A percentile compares a stretch with the other conserved stretches of the same genome.
Conservation (phyloP, 2,329 filamentous ascomycete genomes). For the Furcasterigmium furcatum region DNA sequence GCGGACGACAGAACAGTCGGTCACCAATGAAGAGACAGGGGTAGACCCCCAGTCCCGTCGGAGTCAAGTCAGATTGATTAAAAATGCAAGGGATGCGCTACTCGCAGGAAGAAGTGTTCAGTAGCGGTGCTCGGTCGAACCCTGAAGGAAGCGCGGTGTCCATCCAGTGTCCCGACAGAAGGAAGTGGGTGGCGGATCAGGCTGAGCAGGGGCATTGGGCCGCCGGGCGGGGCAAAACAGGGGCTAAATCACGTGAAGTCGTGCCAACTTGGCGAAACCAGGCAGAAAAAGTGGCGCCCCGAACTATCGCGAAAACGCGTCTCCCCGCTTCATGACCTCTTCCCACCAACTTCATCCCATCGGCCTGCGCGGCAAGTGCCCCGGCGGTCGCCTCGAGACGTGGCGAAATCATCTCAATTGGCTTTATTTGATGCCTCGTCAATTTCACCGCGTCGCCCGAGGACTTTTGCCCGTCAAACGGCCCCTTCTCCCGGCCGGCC, state of each 20-base stretch:
- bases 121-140: too few species aligned
- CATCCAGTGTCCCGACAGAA: too few species aligned
- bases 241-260: constrained; percentile 37
- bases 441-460: constrained; percentile 3
- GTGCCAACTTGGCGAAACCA: constrained; percentile 34
- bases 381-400: constrained; percentile 8
- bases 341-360: constrained; percentile 21
- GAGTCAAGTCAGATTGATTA: too few species aligned
- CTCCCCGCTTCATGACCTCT: constrained; percentile 33
- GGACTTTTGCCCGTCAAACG: constrained; percentile 11
- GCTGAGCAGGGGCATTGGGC: too few species aligned
- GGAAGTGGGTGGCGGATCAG: too few species aligned
- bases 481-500: not conserved
- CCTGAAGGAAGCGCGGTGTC: too few species aligned
- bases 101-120: too few species aligned
- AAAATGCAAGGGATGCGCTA: too few species aligned
- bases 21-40: too few species aligned
- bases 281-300: constrained; percentile 18
- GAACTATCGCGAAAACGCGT: constrained; percentile 33
- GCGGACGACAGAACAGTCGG: too few species aligned
- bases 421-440: constrained; percentile 13
- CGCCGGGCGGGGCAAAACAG: too few species aligned
- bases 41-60: too few species aligned
- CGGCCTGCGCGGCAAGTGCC: constrained; percentile 22
- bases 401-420: constrained; percentile 3